Evolutionary conservation across 805 yeast genomes (phyloP), one percentile per base, ranked within the genome.

Genomic region (Ogataea pignaliae): DNA sequence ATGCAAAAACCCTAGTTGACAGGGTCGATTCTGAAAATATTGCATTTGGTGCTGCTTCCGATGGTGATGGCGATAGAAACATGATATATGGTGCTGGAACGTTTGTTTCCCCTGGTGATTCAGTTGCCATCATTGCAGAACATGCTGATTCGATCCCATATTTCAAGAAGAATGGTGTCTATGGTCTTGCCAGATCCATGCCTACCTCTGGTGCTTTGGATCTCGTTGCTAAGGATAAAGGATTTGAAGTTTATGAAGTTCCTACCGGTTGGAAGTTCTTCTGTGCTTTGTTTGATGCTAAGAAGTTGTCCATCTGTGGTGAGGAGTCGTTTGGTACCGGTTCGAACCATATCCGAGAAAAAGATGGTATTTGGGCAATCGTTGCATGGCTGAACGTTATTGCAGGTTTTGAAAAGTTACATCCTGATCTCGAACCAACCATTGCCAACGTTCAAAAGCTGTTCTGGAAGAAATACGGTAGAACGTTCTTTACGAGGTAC

Each of bases 201-300:
- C 99, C 99, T 46, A 91, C 99, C 11, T 83, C 95, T 11, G 89
- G 86, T 37, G 98, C 99, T 30, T 76, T 91, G 56, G 99, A 91
- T 59, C 74, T 85, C 45, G 99, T 93, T 18, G 98, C 96, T 29
- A 78, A 79, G 62, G 72, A 73, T 46, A 81, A 88, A 66, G 84
- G 84, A 29, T 69, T 91, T 52, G 69, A 82, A 40, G 72, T 83
- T 49, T 91, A 91, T 66, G 99, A 93, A 68, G 98, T 93, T 6
- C 99, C 99, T 43, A 91, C 99, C 15, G 99, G 98, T 31, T 91
- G 99, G 99, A 91, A 91, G 69, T 91, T 91, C 64, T 91, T 91
- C 78, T 90, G 98, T 69, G 91, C 96, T 4, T 71, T 91, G 53
- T 91, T 91, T 59, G 99, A 91, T 63, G 90, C 95, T 34, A 80